These are phyloP conservation scores for Cladophialophora chaetospira DNA, from an alignment of 2,329 filamentous ascomycete genomes.

Conservation along the genomic window DNA sequence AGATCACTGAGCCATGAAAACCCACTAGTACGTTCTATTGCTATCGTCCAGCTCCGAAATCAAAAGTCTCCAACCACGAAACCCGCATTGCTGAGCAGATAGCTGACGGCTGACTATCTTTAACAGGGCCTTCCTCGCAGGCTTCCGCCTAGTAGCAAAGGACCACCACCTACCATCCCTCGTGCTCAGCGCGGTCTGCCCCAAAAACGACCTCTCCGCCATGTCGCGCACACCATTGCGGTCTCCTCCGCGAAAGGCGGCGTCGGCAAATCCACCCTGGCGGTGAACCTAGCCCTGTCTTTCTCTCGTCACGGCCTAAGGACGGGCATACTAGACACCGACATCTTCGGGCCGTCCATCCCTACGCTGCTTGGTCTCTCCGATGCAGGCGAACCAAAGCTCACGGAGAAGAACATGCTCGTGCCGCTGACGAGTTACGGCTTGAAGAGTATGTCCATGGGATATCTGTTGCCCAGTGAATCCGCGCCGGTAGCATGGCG, in stretches of 20 bases:
- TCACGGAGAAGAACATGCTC: conserved; percentile 63
- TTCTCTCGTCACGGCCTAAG: conserved; percentile 80
- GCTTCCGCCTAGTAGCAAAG: conserved; percentile 42
- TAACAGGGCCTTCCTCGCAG: conserved; percentile 75
- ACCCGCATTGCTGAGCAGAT: no score
- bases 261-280: conserved; percentile 95
- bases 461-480: conserved; percentile 74
- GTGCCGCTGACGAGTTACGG: conserved; percentile 91
- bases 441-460: conserved; percentile 98
- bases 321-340: conserved; percentile 87
- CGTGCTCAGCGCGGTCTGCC: conserved; percentile 81
- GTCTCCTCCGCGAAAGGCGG: conserved; percentile 96
- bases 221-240: conserved; percentile 91
- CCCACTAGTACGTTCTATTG: conserved; percentile 64
- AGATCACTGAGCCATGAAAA: conserved; percentile 69
- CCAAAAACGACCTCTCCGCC: conserved; percentile 74
- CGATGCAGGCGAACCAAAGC: conserved; percentile 27
- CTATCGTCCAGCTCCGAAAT: neutral
- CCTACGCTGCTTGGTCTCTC: conserved; percentile 84
- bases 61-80: no score
- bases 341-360: conserved; percentile 95
- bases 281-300: conserved; percentile 82
- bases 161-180: conserved; percentile 62
- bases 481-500: conserved; percentile 89
- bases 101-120: no score